Evolutionary conservation across 192 early-diverging fungal genomes (phyloP), one percentile per base, ranked within the genome.

Genomic region (Coemansia sp.): DNA sequence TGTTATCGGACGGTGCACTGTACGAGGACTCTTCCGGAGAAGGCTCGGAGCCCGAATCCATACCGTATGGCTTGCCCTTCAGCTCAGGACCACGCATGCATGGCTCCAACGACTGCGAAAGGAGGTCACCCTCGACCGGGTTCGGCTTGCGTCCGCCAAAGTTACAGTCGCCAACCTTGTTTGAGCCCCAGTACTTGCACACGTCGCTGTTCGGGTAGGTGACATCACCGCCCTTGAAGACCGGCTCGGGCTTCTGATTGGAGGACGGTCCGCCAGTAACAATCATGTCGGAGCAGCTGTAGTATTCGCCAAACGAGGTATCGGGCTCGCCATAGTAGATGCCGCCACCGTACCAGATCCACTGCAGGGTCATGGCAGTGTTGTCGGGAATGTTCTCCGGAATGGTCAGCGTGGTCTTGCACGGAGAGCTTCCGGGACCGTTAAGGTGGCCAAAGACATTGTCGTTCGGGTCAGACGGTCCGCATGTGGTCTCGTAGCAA

Each of bases 131-230:
- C 0, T 56, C 57, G 4, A 59, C 51, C 11, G 83, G 76, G 32
- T 55, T 65, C 18, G 83, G 83, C 36, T 55, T 44, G 15, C 69
- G 69, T 45, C 65, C 60, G 15, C 76, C 79, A 75, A 84, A 84
- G 53, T 64, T 81, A 56, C 83, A 82, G 64, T 76, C 81, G 18
- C 81, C 83, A 31, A 82, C 72, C 51, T 70, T 68, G 67, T 85
- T 83, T 12, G 78, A 81, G 30, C 76, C 76, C 83, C 83, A 85
- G 78, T 85, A 85, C 63, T 83, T 82, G 77, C 83, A 85, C 45
- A 72, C 66, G 43, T 71, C 72, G 40, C 69, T 78, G 51, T 73
- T 76, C 1, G 84, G 84, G 31, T 85, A 74, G 17, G 72, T 56
- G 44, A 66, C 44, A 45, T 83, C 77, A 56, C 82, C 62, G 61